Evolutionary conservation across 2,329 filamentous ascomycete genomes (phyloP).

Genomic region (Albifimbria verrucaria): DNA sequence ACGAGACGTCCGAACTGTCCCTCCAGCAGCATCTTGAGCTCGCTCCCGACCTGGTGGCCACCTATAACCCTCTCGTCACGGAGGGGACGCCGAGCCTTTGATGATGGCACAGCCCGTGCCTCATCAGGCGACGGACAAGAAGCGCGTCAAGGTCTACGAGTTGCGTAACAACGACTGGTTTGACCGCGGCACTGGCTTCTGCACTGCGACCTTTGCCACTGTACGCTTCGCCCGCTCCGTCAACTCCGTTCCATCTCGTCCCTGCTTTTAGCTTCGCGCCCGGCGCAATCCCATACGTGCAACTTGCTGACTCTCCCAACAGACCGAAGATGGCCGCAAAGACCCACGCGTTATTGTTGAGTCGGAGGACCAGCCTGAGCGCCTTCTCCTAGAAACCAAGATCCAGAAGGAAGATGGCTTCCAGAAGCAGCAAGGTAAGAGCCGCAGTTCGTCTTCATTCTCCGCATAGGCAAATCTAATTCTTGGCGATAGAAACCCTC

Average conservation of each 20-base stretch:
- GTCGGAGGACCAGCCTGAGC: conserved; percentile 85
- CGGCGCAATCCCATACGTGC: too few relatives aligned
- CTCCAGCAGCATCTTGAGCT: conserved; percentile 59
- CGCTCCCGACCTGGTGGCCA: conserved; percentile 46
- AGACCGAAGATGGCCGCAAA: conserved; percentile 63
- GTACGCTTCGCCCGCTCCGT: conserved; percentile 52
- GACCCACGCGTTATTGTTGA: conserved; percentile 87
- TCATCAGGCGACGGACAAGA: conserved; percentile 64
- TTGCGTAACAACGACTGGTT: conserved; percentile 99
- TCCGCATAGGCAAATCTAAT: conserved; percentile 23
- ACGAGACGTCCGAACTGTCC: conserved; percentile 52
- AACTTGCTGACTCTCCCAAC: conserved; percentile 22
- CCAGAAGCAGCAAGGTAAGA: conserved; percentile 91
- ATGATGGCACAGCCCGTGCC: conserved; percentile 71
- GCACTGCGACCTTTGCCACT: conserved; percentile 70
- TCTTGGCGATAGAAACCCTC: conserved; percentile 68
- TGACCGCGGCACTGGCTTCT: conserved; percentile 94
- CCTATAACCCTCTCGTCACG: conserved; percentile 42
- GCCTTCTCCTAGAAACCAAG: conserved; percentile 80
- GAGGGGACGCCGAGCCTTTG: conserved; percentile 59
- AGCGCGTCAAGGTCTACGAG: conserved; percentile 97
- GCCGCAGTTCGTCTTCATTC: conserved; percentile 10
- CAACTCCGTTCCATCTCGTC: conserved; percentile 4
- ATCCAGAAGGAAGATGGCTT: conserved; percentile 95
- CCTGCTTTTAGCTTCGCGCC: conserved; percentile 12